Base-by-base conservation (phyloP, 148 eudicot species). In the Vaccinium vitisidaea region DNA sequence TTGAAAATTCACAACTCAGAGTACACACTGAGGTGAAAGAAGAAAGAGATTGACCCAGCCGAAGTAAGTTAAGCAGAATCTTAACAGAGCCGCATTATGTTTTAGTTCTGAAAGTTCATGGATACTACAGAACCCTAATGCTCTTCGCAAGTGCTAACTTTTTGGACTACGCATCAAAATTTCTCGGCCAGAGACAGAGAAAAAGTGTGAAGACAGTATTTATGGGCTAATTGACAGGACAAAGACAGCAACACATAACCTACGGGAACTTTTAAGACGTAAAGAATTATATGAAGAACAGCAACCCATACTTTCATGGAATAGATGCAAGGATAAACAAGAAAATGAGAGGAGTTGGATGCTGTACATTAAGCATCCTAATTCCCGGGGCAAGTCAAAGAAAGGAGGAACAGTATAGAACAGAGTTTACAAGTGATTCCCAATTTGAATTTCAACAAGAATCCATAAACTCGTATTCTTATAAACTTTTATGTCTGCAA, bases 1-100 rank as follows among this genome's bases (percentile, higher is more conserved):
- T 73, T 73, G 27, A 52, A 80, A 83, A 30, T 43, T 79, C 55
- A 76, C 79, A 76, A 10, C 48, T 23, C 27, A 76, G 6, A n/a
- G n/a, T 76, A 76, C 23, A 76, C 4, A 23, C n/a, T 76, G 16
- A 48, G 2, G 10, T 23, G 15, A 55, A 76, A 76, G 25, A 48
- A 48, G 30, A 48, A 75, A 19, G 54, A n/a, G 79, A 76, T 48
- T 67, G 27, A 48, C 79, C 12, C 25, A 76, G 14, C 54, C 1
- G 8, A 76, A 76, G 14, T 43, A 75, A 43, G 79, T n/a, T 21
- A 48, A 48, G 52, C 77, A 63, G 10, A 63, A 63, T 63, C 77
- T 74, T 18, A 5, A 39, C 75, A 43, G 50, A 74, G 52, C 15
- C 10, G 54, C 79, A 48, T 19, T 75, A 48, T 48, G 54, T 15